Conservation (phyloP, 2,329 filamentous ascomycete species). For the Cryphonectria carpinicola region DNA sequence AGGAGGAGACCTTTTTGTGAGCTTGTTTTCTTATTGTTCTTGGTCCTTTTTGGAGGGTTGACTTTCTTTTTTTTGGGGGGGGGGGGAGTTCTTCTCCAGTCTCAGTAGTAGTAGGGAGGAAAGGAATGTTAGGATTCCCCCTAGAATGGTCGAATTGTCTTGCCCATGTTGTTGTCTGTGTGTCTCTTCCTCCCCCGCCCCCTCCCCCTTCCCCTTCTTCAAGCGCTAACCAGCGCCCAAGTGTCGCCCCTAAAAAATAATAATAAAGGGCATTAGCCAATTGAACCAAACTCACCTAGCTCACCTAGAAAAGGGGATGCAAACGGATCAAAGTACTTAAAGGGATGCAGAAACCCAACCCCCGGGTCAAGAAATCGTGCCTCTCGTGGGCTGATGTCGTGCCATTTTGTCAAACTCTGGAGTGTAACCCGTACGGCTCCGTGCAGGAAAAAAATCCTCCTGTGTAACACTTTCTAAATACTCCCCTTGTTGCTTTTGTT, state of each 20-base stretch:
- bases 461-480: constrained; percentile 15
- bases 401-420: constrained; percentile 19
- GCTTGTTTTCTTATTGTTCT: not conserved
- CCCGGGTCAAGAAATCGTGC: not conserved
- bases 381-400: constrained; percentile 24
- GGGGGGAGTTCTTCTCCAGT: not conserved
- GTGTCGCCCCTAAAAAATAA: not conserved
- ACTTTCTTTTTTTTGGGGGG: no score
- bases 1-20: not conserved
- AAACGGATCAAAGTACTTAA: constrained; percentile 7
- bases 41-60: not conserved
- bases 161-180: not conserved
- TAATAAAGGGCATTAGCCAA: not conserved
- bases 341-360: constrained; percentile 16
- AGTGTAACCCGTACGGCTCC: constrained; percentile 10
- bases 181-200: not conserved
- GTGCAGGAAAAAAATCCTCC: constrained; percentile 1
- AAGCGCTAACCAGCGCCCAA: not conserved
- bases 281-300: not conserved
- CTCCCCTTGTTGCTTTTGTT: not conserved
- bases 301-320: not conserved
- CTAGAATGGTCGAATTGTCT: not conserved
- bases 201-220: not conserved
- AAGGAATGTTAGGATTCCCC: not conserved
- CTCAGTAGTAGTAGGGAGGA: not conserved